phyloP scores from a whole-genome alignment of 2,329 filamentous ascomycete species.

The Aschersonia sp. region DNA sequence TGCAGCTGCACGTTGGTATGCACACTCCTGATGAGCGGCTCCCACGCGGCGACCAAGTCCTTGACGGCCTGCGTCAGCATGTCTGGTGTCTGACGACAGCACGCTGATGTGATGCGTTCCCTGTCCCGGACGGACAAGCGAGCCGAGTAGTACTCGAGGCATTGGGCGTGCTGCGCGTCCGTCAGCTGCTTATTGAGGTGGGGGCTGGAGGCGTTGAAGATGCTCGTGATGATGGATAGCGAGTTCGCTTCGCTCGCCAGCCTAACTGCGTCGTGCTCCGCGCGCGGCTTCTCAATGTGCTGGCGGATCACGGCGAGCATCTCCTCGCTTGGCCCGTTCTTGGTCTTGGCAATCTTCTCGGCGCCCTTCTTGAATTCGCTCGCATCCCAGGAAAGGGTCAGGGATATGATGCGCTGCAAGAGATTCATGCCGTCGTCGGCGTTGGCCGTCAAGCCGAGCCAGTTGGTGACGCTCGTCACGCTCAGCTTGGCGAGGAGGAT shows the following conservation, averaged over 20 bases:
- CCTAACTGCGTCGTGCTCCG: slow-evolving; percentile 44
- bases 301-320: slow-evolving; percentile 45
- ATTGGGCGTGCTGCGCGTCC: slow-evolving; percentile 46
- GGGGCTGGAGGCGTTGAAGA: slow-evolving; percentile 41
- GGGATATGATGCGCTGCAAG: slow-evolving; percentile 60
- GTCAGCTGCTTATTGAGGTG: slow-evolving; percentile 31
- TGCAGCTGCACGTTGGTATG: slow-evolving; percentile 60
- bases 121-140: slow-evolving; percentile 60
- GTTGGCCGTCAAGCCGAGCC: slow-evolving; percentile 57
- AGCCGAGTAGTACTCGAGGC: slow-evolving; percentile 55
- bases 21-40: slow-evolving; percentile 57
- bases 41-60: slow-evolving; percentile 52
- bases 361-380: slow-evolving; percentile 52
- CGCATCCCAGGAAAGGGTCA: slow-evolving; percentile 59
- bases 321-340: slow-evolving; percentile 41
- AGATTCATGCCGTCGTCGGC: slow-evolving; percentile 71
- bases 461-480: slow-evolving; percentile 61
- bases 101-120: slow-evolving; percentile 49
- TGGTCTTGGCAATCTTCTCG: slow-evolving; percentile 48
- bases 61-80: slow-evolving; percentile 54
- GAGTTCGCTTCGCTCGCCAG: slow-evolving; percentile 32
- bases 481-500: slow-evolving; percentile 67
- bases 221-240: slow-evolving; percentile 50
- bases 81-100: slow-evolving; percentile 58
- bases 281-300: slow-evolving; percentile 36